Evolutionary conservation across 2,329 filamentous ascomycete genomes (phyloP).

Genomic region (Tothia fuscella): DNA sequence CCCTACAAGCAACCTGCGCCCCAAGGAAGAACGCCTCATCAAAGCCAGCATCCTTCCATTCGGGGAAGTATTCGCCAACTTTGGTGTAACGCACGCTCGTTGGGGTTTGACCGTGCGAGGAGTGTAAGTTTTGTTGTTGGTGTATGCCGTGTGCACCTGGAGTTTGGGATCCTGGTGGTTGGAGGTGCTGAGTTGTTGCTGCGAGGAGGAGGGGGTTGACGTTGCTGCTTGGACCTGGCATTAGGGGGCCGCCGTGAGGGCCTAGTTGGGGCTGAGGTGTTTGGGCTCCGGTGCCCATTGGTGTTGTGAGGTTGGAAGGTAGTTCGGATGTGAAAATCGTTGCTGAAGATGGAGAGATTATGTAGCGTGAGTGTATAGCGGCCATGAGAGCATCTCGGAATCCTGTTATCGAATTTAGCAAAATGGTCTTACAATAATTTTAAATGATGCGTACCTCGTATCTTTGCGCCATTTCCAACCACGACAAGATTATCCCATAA

Average conservation of each 20-base stretch:
- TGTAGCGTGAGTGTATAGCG: constrained; percentile 67
- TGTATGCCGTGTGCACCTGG: not conserved
- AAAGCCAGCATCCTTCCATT: constrained; percentile 67
- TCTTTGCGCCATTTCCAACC: constrained; percentile 70
- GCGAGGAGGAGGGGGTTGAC: constrained; percentile 89
- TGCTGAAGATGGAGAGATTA: constrained; percentile 82
- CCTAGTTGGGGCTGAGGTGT: constrained; percentile 56
- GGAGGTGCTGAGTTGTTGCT: constrained; percentile 62
- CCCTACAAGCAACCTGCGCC: constrained; percentile 72
- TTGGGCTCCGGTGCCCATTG: constrained; percentile 78
- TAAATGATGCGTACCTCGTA: constrained; percentile 42
- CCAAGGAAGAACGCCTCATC: constrained; percentile 83
- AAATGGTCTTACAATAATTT: constrained; percentile 21
- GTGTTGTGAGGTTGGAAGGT: constrained; percentile 85
- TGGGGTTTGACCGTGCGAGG: constrained; percentile 61
- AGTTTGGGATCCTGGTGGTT: constrained; percentile 14
- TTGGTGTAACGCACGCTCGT: constrained; percentile 70
- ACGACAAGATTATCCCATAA: constrained; percentile 91
- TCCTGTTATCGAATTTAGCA: constrained; percentile 37
- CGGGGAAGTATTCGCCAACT: constrained; percentile 73
- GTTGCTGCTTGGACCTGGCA: constrained; percentile 38
- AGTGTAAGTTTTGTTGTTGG: constrained; percentile 40
- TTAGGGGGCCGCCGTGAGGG: constrained; percentile 36
- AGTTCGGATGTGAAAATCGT: constrained; percentile 97
- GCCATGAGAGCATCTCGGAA: constrained; percentile 82